phyloP scores from a whole-genome alignment of 1,284 basidiomycete genomes.

The Cutaneotrichosporon sp. region DNA sequence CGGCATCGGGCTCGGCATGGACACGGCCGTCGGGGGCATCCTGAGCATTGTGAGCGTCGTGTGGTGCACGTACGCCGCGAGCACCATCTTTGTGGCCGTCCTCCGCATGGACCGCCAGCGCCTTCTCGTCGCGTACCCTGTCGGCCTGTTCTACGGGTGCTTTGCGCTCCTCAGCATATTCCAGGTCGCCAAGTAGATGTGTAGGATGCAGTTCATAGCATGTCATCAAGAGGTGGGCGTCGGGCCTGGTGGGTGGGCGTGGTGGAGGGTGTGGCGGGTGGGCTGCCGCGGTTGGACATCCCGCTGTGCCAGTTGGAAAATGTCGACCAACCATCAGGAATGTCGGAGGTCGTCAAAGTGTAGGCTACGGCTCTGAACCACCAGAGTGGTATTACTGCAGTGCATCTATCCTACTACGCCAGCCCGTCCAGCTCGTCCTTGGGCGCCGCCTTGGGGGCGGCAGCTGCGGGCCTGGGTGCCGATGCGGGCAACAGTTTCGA shows the following conservation, averaged over 20 bases:
- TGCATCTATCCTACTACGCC: constrained; percentile 27
- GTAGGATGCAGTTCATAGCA: neutral
- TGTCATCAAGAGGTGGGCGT: neutral
- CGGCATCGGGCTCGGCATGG: constrained; percentile 82
- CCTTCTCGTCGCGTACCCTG: constrained; percentile 88
- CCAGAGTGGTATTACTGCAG: constrained; percentile 7
- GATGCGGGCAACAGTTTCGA: constrained; percentile 42
- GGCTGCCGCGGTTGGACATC: neutral
- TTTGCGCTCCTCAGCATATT: constrained; percentile 77
- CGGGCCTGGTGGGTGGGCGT: neutral
- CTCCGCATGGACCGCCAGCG: constrained; percentile 91
- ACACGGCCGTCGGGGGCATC: constrained; percentile 80
- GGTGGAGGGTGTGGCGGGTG: neutral
- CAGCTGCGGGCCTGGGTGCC: constrained; percentile 30
- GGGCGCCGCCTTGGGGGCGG: constrained; percentile 23
- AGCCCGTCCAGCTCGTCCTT: constrained; percentile 51
- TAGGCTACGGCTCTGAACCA: neutral
- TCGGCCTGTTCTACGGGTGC: constrained; percentile 86
- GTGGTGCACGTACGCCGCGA: constrained; percentile 95
- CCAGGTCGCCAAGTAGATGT: constrained; percentile 21
- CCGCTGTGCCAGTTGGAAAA: neutral
- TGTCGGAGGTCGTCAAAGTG: neutral
- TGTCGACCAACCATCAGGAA: neutral
- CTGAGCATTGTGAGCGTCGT: constrained; percentile 76
- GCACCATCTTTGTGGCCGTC: constrained; percentile 89